Conservation (phyloP, 768 basidiomycete species). For the Termitomyces bulborhizus region DNA sequence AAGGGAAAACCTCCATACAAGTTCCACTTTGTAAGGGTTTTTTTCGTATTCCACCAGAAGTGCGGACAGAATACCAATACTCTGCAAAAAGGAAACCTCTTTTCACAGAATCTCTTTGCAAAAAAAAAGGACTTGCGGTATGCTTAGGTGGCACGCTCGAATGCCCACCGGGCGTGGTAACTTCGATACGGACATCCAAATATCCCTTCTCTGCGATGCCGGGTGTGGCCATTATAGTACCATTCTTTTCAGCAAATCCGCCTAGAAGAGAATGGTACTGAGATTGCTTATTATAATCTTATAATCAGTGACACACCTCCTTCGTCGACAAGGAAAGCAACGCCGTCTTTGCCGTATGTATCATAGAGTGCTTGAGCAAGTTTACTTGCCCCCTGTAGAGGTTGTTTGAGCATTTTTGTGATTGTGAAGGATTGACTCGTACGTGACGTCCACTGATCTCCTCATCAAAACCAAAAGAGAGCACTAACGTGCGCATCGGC, state of each 20-base stretch:
- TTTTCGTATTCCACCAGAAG: conserved; percentile 64
- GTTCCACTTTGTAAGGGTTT: conserved; percentile 47
- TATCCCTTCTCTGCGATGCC: conserved; percentile 50
- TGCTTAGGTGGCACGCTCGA: conserved; percentile 80
- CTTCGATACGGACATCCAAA: conserved; percentile 55
- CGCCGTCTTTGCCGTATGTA: conserved; percentile 64
- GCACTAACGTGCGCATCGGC: conserved; percentile 56
- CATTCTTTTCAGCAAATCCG: conserved; percentile 44
- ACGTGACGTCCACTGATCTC: conserved; percentile 52
- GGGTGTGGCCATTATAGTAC: conserved; percentile 51
- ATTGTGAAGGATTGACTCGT: neutral
- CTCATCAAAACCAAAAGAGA: conserved; percentile 74
- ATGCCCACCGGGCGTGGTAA: conserved; percentile 73
- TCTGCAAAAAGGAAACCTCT: conserved; percentile 28
- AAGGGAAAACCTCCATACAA: conserved; percentile 31
- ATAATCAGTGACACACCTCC: conserved; percentile 45
- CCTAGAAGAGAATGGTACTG: conserved; percentile 20
- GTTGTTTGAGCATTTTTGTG: neutral
- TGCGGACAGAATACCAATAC: conserved; percentile 75
- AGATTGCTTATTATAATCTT: neutral
- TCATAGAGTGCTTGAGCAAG: conserved; percentile 43
- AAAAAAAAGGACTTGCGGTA: conserved; percentile 40
- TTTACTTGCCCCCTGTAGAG: conserved; percentile 44
- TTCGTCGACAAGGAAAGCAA: conserved; percentile 84
- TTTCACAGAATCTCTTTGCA: neutral